Conservation (phyloP, 352 stramenopile species). For the Phytophthora pini region DNA sequence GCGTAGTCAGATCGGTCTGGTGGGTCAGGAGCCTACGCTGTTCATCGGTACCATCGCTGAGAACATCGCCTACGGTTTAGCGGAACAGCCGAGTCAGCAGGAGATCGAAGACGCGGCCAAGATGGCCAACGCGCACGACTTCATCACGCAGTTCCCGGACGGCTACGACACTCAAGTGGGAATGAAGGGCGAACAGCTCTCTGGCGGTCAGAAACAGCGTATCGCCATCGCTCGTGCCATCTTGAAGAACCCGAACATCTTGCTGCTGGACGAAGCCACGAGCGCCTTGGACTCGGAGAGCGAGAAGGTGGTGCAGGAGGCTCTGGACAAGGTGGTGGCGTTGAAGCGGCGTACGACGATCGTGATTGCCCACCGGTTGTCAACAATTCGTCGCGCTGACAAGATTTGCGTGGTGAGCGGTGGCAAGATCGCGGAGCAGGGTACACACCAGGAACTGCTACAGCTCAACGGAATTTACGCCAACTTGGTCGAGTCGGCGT, state of each 20-base stretch:
- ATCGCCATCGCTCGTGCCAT: slow-evolving; percentile 94
- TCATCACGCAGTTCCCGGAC: slow-evolving; percentile 70
- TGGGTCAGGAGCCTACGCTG: slow-evolving; percentile 64
- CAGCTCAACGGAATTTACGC: slow-evolving; percentile 42
- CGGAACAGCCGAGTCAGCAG: slow-evolving; percentile 44
- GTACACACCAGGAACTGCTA: slow-evolving; percentile 93
- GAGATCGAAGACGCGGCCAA: slow-evolving; percentile 89
- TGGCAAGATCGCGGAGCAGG: slow-evolving; percentile 92
- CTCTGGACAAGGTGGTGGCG: slow-evolving; percentile 68
- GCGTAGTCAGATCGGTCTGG: slow-evolving; percentile 64
- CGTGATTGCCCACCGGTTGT: slow-evolving; percentile 95
- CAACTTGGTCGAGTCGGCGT: slow-evolving; percentile 34
- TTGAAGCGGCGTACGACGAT: slow-evolving; percentile 86
- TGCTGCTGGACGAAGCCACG: slow-evolving; percentile 93
- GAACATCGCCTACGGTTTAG: slow-evolving; percentile 60
- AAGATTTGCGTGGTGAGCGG: slow-evolving; percentile 94
- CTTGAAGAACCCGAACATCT: slow-evolving; percentile 84
- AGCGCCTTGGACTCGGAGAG: slow-evolving; percentile 84
- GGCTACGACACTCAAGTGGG: slow-evolving; percentile 94
- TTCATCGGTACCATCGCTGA: slow-evolving; percentile 71
- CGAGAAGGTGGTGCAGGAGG: slow-evolving; percentile 86
- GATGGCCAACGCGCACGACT: slow-evolving; percentile 77
- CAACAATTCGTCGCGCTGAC: slow-evolving; percentile 94
- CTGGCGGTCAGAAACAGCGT: slow-evolving; percentile 71
- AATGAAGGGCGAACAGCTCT: slow-evolving; percentile 90